Percentiles rank a stretch among this genome's conserved stretches.
phyloP scores from a whole-genome alignment of 805 yeast species.

The Saccharomycopsis selenospora region DNA sequence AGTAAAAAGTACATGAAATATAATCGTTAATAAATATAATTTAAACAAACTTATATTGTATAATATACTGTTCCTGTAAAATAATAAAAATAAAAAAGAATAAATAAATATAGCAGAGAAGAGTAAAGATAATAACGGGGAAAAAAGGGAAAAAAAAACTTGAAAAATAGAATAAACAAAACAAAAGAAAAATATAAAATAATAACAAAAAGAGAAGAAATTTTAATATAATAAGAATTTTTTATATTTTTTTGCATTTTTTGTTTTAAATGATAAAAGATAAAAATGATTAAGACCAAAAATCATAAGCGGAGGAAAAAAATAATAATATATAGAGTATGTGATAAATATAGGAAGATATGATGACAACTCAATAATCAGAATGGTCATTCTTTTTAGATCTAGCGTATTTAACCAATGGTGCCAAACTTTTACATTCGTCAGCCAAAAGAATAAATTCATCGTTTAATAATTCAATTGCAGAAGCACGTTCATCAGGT shows the following conservation, averaged over 20 bases:
- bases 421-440: conserved; percentile 55
- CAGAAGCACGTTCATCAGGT: conserved; percentile 72
- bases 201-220: not conserved
- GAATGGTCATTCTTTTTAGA: conserved; percentile 41
- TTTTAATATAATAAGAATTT: not conserved
- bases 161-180: no score
- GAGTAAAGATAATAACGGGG: no score
- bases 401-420: conserved; percentile 67
- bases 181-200: not conserved
- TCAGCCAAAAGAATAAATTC: conserved; percentile 59
- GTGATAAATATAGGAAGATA: no score
- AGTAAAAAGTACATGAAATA: no score
- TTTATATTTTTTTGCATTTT: no score
- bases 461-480: conserved; percentile 62
- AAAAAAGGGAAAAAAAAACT: not conserved
- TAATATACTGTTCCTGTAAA: not conserved
- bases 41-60: no score
- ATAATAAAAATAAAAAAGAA: not conserved
- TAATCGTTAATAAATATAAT: no score
- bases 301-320: no score
- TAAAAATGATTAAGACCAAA: no score
- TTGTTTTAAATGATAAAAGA: no score
- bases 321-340: no score
- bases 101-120: no score
- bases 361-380: conserved; percentile 10